phyloP scores from a whole-genome alignment of 176 grass and related monocot species.

The Cymbopogon citratus region DNA sequence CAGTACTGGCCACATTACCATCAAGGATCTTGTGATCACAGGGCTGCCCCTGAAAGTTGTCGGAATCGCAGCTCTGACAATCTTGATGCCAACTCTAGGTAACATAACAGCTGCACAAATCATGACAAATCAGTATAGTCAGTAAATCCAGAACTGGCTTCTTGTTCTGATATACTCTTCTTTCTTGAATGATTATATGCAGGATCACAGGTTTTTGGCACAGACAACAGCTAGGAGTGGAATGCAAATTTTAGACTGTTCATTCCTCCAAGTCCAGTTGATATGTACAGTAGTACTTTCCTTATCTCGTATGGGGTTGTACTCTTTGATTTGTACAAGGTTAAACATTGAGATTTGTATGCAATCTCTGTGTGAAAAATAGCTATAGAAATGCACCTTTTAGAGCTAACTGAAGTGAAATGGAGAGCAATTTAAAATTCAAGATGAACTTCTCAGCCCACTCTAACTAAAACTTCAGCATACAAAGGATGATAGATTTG shows the following conservation, averaged over 20 bases:
- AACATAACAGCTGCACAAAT: slow-evolving; percentile 29
- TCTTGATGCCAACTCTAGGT: slow-evolving; percentile 80
- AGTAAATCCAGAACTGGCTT: neutral
- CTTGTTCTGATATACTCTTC: neutral
- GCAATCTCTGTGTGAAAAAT: neutral
- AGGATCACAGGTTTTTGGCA: slow-evolving; percentile 30
- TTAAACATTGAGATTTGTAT: neutral
- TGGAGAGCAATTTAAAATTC: neutral
- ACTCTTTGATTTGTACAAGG: slow-evolving; percentile 14
- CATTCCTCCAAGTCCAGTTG: neutral
- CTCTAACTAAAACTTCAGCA: neutral
- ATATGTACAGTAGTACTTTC: neutral
- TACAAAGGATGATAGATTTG: neutral
- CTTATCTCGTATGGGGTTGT: neutral
- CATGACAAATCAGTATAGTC: neutral
- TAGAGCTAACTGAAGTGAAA: neutral
- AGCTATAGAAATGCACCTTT: neutral
- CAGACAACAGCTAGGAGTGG: neutral
- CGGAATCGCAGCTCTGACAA: slow-evolving; percentile 34
- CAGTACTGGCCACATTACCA: slow-evolving; percentile 54
- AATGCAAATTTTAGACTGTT: slow-evolving; percentile 10
- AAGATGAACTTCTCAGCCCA: neutral
- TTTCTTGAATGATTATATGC: slow-evolving; percentile 4
- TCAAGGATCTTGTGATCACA: slow-evolving; percentile 64
- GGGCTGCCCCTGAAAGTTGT: slow-evolving; percentile 65